Evolutionary conservation across 208 protist species (phyloP), one percentile per base, ranked within the genome.

Genomic region (Endotrypanum monterogeii): DNA sequence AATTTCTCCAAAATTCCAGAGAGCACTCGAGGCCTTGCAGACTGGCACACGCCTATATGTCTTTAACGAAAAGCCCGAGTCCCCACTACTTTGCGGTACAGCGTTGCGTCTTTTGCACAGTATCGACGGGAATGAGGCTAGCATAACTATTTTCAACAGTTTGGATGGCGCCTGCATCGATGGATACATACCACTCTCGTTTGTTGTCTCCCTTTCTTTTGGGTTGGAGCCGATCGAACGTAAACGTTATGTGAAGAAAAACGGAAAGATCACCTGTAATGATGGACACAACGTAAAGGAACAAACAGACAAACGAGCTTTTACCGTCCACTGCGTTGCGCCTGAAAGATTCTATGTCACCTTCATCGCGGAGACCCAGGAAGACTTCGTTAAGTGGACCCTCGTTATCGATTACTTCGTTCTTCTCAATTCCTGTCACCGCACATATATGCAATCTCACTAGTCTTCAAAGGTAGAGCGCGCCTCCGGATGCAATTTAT

Each of bases 261-360:
- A 58, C 23, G 77, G 77, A 0, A 89, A 79, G 16, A 55, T 89
- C 7, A 73, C 62, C 3, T 85, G 83, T 60, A 67, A 39, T 9
- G 37, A 80, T 28, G 72, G 67, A 20, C 56, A 74, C 7, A 62
- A 69, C 16, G 76, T 67, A 23, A 48, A 78, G 18, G 51, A 81
- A 6, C 83, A 86, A 20, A 72, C 67, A 14, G 61, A 54, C 32
- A 83, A 75, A 32, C 77, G 82, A 5, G 81, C 83, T 16, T 84
- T 90, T 39, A 87, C 86, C 3, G 66, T 90, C 4, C 86, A 90
- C 67, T 90, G 83, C 63, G 70, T 71, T 9, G 72, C 82, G 11
- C 83, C 86, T 3, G 79, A 86, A 67, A 62, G 79, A 44, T 88
- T 90, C 44, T 90, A 90, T 52, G 83, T 88, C 0, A 88, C 71